phyloP scores from a whole-genome alignment of 2,329 filamentous ascomycete species.

The Dryadomyces quercus-mongolicae region DNA sequence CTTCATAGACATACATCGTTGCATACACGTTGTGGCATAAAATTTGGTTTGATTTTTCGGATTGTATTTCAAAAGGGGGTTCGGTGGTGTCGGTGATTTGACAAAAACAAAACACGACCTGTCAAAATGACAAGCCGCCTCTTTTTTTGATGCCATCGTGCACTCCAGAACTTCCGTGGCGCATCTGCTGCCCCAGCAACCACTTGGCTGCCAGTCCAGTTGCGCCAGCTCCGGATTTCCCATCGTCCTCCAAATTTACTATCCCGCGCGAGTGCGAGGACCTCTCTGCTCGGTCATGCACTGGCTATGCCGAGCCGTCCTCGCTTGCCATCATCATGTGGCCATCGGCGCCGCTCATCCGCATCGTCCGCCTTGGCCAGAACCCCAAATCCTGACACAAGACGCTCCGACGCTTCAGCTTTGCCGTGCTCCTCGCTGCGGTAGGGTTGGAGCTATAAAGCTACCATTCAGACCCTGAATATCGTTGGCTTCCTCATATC shows the following conservation, averaged over 20 bases:
- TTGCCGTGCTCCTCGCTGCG: not conserved
- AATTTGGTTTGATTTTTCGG: not conserved
- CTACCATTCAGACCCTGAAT: conserved; percentile 33
- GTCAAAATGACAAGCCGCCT: not conserved
- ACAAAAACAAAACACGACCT: not conserved
- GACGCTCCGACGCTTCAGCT: not conserved
- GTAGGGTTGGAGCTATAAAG: conserved; percentile 36
- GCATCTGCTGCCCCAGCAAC: not conserved
- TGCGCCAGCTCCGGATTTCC: not conserved
- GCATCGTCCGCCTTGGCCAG: not conserved
- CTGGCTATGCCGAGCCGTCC: conserved; percentile 1
- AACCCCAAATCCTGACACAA: not conserved
- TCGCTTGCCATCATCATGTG: not conserved
- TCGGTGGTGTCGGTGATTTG: too few relatives aligned
- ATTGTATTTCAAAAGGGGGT: not conserved
- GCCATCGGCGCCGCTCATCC: not conserved
- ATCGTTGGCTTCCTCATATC: conserved; percentile 13
- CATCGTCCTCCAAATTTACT: not conserved
- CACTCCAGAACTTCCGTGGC: not conserved
- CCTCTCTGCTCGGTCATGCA: conserved; percentile 1
- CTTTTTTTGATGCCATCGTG: not conserved
- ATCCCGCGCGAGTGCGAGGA: not conserved
- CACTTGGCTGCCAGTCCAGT: not conserved
- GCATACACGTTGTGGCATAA: not conserved
- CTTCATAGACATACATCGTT: not conserved